Evolutionary conservation across 768 basidiomycete species (phyloP).

Genomic region (Rhodotorula sphaerocarpa): DNA sequence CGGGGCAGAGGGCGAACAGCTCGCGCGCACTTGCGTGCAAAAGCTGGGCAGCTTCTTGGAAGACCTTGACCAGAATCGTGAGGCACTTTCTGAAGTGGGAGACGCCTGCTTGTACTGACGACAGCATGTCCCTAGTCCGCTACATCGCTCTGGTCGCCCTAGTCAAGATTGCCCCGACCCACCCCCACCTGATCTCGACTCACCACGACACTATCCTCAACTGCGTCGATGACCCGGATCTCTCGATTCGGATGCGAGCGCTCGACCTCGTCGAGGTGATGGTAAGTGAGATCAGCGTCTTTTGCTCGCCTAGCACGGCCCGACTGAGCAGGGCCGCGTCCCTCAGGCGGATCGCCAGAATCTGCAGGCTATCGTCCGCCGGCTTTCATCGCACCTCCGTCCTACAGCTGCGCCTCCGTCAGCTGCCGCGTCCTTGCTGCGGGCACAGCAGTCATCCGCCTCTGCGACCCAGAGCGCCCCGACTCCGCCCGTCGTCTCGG

Average conservation of each 20-base stretch:
- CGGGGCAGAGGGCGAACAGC: slow-evolving; percentile 50
- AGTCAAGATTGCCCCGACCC: slow-evolving; percentile 75
- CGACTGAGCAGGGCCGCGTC: slow-evolving; percentile 11
- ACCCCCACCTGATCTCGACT: slow-evolving; percentile 74
- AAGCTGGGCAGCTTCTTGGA: slow-evolving; percentile 86
- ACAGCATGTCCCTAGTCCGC: slow-evolving; percentile 69
- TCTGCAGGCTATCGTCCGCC: slow-evolving; percentile 80
- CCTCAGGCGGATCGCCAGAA: slow-evolving; percentile 72
- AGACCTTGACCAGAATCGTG: slow-evolving; percentile 91
- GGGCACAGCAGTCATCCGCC: slow-evolving; percentile 24
- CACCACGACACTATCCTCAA: slow-evolving; percentile 85
- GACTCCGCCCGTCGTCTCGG: slow-evolving; percentile 51
- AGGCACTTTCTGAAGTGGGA: slow-evolving; percentile 43
- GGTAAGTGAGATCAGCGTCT: slow-evolving; percentile 49
- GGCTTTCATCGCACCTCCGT: slow-evolving; percentile 72
- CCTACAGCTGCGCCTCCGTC: slow-evolving; percentile 39
- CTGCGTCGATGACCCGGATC: slow-evolving; percentile 84
- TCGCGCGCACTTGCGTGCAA: slow-evolving; percentile 81
- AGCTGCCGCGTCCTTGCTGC: slow-evolving; percentile 33
- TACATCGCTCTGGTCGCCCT: slow-evolving; percentile 93
- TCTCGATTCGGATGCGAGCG: slow-evolving; percentile 91
- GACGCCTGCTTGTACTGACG: background rate
- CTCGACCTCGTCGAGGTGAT: slow-evolving; percentile 88
- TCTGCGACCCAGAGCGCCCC: slow-evolving; percentile 38
- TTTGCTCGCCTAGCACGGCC: background rate